Conservation (phyloP, 805 yeast genomes). For the Wickerhamomyces xylosicus region DNA sequence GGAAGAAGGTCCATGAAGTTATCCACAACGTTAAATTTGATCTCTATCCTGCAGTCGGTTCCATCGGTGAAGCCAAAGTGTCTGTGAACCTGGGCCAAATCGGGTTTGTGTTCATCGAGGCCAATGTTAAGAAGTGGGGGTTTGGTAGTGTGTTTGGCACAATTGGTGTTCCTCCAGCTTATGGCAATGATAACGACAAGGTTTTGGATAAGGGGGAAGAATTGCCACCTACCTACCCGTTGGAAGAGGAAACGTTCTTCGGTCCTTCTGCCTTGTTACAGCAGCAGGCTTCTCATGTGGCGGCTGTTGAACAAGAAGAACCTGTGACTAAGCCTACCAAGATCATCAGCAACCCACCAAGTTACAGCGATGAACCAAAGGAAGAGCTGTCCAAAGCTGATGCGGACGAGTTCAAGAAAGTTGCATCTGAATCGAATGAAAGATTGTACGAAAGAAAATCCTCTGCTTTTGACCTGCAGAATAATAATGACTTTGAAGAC, state of each 20-base stretch:
- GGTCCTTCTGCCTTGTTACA: slow-evolving; percentile 27
- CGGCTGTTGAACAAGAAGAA: not conserved
- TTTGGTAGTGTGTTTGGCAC: slow-evolving; percentile 38
- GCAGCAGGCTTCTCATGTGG: not conserved
- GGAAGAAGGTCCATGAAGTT: slow-evolving; percentile 80
- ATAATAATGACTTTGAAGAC: slow-evolving; percentile 12
- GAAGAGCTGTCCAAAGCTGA: slow-evolving; percentile 2
- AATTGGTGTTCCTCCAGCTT: slow-evolving; percentile 35
- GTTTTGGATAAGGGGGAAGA: slow-evolving; percentile 64
- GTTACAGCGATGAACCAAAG: slow-evolving; percentile 18
- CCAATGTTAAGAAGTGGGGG: slow-evolving; percentile 79
- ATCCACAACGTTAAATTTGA: slow-evolving; percentile 63
- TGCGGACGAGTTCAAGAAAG: slow-evolving; percentile 5
- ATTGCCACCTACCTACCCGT: slow-evolving; percentile 62
- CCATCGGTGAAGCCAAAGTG: slow-evolving; percentile 71
- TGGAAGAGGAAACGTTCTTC: slow-evolving; percentile 51
- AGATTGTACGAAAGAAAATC: slow-evolving; percentile 23
- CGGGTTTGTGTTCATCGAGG: slow-evolving; percentile 76
- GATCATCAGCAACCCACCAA: slow-evolving; percentile 15
- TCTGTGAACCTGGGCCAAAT: slow-evolving; percentile 83
- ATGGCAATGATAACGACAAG: slow-evolving; percentile 37
- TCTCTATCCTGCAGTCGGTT: slow-evolving; percentile 83
- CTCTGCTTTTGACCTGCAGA: slow-evolving; percentile 22
- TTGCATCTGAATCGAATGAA: slow-evolving; percentile 7
- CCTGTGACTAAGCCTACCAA: slow-evolving; percentile 4